A percentile compares a stretch with the other conserved stretches of the same genome.
Conservation (phyloP, 2,329 filamentous ascomycete species). For the Magnaporthiopsis incrustans region DNA sequence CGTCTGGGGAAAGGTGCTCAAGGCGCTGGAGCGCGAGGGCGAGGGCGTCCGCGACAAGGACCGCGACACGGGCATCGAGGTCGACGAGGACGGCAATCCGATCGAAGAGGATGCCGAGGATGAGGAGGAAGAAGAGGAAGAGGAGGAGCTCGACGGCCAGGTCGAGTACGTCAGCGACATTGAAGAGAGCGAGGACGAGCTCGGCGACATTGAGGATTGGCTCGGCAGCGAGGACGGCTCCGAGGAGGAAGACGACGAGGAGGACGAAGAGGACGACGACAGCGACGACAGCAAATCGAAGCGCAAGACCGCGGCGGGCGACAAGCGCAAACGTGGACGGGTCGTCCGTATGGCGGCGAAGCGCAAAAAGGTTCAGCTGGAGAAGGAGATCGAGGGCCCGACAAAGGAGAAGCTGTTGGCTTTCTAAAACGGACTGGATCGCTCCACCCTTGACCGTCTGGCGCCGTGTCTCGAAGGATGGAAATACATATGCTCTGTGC, state of each 20-base stretch:
- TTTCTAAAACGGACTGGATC: conserved; percentile 14
- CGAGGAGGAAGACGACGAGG: conserved; percentile 50
- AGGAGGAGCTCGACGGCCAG: conserved; percentile 58
- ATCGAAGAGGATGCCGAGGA: conserved; percentile 57
- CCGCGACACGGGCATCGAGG: conserved; percentile 76
- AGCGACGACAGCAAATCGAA: conserved; percentile 33
- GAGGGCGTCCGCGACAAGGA: conserved; percentile 79
- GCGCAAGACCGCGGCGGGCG: conserved; percentile 50
- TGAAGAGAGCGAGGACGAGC: conserved; percentile 73
- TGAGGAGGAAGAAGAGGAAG: conserved; percentile 64
- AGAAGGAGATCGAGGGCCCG: conserved; percentile 39
- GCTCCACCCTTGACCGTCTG: background rate
- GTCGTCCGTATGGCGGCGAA: conserved; percentile 44
- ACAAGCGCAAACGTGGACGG: conserved; percentile 44
- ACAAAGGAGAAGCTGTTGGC: conserved; percentile 32
- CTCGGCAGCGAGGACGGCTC: conserved; percentile 66
- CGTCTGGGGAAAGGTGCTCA: conserved; percentile 96
- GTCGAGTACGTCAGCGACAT: conserved; percentile 93
- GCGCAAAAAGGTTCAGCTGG: conserved; percentile 66
- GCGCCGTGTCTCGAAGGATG: background rate
- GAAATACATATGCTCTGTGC: background rate
- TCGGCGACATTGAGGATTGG: conserved; percentile 86
- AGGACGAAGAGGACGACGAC: conserved; percentile 47
- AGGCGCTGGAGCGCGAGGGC: conserved; percentile 79
- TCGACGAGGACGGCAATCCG: conserved; percentile 60